Percentiles rank a stretch among this genome's conserved stretches.
Conservation (phyloP, 75 land plant species). For the Ceratopteris richardii region DNA sequence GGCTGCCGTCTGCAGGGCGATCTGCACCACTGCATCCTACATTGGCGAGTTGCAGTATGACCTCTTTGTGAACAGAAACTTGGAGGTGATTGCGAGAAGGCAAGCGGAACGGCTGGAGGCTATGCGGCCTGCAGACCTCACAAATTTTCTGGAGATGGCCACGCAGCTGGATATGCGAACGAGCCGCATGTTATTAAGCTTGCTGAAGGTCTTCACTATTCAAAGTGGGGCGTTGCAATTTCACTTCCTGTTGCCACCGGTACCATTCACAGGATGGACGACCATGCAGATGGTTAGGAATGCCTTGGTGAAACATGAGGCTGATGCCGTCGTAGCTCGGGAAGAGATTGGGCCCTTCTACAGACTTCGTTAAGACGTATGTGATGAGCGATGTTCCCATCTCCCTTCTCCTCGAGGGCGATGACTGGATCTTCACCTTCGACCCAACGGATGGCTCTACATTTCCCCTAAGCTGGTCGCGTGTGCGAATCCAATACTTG, state of each 20-base stretch:
- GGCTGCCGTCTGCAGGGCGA: neutral
- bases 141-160: neutral
- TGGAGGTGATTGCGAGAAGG: neutral
- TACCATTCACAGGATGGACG: too few relatives aligned
- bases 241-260: too few relatives aligned
- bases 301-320: neutral
- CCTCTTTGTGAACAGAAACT: neutral
- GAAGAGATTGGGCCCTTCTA: neutral
- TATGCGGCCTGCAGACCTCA: neutral
- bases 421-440: neutral
- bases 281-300: neutral
- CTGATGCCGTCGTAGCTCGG: neutral
- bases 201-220: neutral
- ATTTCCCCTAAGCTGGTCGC: neutral
- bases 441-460: neutral
- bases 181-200: neutral
- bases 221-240: slow-evolving; percentile 2
- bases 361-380: neutral
- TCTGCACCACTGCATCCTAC: neutral
- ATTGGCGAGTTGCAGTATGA: neutral
- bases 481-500: slow-evolving; percentile 2
- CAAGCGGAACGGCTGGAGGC: neutral
- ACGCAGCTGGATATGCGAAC: slow-evolving; percentile 8
- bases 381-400: neutral
- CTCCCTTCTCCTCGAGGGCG: neutral